Percentiles rank a stretch among this genome's conserved stretches.
phyloP scores from a whole-genome alignment of 192 early-diverging fungal genomes.

The Diversispora epigaea region DNA sequence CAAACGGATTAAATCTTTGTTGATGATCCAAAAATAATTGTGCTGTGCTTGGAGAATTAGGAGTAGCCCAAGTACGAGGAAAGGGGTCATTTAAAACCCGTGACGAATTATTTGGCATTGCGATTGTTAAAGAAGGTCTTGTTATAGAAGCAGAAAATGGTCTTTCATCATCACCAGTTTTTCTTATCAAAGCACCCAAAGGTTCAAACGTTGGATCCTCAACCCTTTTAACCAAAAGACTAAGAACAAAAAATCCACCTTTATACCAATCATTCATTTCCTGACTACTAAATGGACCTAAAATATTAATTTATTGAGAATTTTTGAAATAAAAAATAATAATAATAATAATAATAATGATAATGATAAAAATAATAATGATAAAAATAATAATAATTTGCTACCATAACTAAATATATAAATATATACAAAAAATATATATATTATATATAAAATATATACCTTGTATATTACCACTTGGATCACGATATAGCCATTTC shows the following conservation, averaged over 20 bases:
- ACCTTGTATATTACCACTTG: conserved; percentile 81
- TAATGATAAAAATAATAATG: not conserved
- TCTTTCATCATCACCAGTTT: conserved; percentile 63
- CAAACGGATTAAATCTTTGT: conserved; percentile 35
- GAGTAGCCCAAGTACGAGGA: conserved; percentile 19
- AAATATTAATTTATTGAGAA: not conserved
- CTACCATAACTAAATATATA: no score
- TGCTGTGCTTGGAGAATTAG: conserved; percentile 30
- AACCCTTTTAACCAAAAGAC: conserved; percentile 79
- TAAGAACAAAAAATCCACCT: conserved; percentile 78
- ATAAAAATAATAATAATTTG: not conserved
- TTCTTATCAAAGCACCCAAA: conserved; percentile 63
- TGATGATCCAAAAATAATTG: conserved; percentile 32
- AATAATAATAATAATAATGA: not conserved
- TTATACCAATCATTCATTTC: conserved; percentile 97
- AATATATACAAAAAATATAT: not conserved
- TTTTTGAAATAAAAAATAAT: not conserved
- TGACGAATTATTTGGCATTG: conserved; percentile 30
- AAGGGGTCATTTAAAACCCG: conserved; percentile 18
- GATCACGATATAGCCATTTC: conserved; percentile 86
- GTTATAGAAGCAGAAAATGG: conserved; percentile 65
- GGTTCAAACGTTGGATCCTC: conserved; percentile 80
- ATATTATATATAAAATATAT: not conserved
- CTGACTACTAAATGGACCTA: conserved; percentile 71
- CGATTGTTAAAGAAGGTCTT: conserved; percentile 20